These are phyloP conservation scores for Calocybe indica DNA, from an alignment of 768 basidiomycete species.

Conservation along the genomic window DNA sequence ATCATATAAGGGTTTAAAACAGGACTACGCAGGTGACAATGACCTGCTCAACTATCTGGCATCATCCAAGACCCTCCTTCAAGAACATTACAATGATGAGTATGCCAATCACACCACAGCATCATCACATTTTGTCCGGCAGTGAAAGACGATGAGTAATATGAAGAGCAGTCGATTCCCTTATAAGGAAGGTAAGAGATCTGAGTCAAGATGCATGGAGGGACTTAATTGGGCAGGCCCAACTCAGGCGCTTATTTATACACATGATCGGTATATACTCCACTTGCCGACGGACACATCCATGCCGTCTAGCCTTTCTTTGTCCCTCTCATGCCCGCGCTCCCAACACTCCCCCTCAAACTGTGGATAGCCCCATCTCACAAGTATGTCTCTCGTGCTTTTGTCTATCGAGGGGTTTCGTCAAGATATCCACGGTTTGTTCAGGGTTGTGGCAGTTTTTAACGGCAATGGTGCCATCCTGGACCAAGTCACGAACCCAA, in stretches of 20 bases:
- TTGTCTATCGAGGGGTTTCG: constrained; percentile 17
- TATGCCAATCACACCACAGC: constrained; percentile 1
- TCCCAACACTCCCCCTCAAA: background rate
- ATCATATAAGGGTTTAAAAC: constrained; percentile 13
- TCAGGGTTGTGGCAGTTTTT: background rate
- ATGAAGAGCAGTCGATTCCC: too few relatives aligned
- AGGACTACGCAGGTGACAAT: constrained; percentile 14
- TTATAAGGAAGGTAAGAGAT: too few relatives aligned
- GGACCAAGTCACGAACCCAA: background rate
- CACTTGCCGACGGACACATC: too few relatives aligned
- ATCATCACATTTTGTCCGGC: too few relatives aligned
- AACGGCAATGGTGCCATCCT: background rate
- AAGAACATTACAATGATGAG: constrained; percentile 4
- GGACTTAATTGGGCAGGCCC: too few relatives aligned
- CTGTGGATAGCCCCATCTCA: background rate
- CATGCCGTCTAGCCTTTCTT: too few relatives aligned
- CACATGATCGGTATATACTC: too few relatives aligned
- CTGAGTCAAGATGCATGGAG: too few relatives aligned
- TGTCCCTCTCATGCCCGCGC: too few relatives aligned
- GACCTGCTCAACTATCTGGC: constrained; percentile 10
- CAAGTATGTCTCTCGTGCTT: background rate
- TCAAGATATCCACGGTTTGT: constrained; percentile 19
- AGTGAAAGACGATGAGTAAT: too few relatives aligned
- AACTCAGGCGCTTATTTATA: too few relatives aligned
- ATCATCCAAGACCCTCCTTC: constrained; percentile 4